Evolutionary conservation across 768 basidiomycete genomes (phyloP).

Genomic region (Tremella yokohamensis): DNA sequence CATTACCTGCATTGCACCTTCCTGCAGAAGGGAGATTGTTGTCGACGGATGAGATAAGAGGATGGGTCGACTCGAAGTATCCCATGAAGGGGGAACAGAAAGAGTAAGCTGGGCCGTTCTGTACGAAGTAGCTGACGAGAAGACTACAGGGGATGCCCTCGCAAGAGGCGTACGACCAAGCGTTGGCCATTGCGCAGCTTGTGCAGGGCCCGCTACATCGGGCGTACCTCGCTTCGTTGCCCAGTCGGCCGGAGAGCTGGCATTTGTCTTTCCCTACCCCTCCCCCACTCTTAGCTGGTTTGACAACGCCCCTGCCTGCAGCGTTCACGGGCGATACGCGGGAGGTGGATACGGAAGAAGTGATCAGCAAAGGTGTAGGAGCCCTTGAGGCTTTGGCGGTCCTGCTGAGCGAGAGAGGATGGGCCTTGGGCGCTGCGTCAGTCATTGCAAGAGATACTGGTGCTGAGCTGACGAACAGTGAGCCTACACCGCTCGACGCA

Average conservation of each 20-base stretch:
- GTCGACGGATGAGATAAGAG: constrained; percentile 28
- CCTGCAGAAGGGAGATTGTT: constrained; percentile 23
- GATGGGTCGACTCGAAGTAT: constrained; percentile 37
- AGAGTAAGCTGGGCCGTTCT: constrained; percentile 19
- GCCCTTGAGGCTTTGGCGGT: constrained; percentile 16
- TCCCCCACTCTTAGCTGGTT: constrained; percentile 33
- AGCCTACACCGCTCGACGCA: constrained; percentile 40
- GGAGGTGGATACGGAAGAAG: constrained; percentile 19
- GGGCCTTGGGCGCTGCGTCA: constrained; percentile 39
- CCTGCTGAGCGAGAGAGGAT: constrained; percentile 13
- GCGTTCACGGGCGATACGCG: constrained; percentile 36
- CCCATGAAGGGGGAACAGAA: constrained; percentile 33
- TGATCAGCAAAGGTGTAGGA: constrained; percentile 21
- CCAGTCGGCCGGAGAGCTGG: constrained; percentile 5
- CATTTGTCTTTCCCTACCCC: constrained; percentile 27
- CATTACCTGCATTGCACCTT: constrained; percentile 33
- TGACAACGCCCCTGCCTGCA: constrained; percentile 37
- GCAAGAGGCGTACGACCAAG: constrained; percentile 36
- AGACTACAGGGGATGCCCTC: constrained; percentile 37
- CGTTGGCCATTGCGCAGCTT: constrained; percentile 34
- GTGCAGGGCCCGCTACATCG: constrained; percentile 27
- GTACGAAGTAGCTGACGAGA: no score
- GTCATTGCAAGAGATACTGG: constrained; percentile 8
- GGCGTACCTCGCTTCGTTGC: constrained; percentile 31
- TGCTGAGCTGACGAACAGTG: constrained; percentile 13